phyloP scores from a whole-genome alignment of 305 asterid genomes.

The Rubia tinctorum region DNA sequence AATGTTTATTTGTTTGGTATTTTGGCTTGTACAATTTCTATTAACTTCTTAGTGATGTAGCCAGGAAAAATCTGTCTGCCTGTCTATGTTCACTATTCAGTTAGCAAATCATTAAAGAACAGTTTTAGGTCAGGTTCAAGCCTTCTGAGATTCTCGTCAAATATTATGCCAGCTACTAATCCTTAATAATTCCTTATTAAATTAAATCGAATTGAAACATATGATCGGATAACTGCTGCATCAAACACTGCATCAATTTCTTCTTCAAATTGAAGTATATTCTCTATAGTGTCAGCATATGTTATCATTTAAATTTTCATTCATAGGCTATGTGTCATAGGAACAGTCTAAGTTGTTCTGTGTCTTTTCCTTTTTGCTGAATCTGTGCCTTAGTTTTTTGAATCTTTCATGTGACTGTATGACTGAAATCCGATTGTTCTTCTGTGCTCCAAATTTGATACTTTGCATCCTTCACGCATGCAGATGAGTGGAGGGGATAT shows the following conservation, averaged over 20 bases:
- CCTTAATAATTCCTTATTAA: background rate
- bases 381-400: background rate
- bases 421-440: background rate
- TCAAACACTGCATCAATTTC: background rate
- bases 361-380: conserved; percentile 2
- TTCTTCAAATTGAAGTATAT: background rate
- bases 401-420: background rate
- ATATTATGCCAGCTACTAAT: background rate
- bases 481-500: conserved; percentile 64
- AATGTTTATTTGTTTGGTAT: background rate
- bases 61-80: background rate
- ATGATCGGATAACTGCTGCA: background rate
- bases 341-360: background rate
- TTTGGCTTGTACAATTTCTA: background rate
- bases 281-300: background rate
- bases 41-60: background rate
- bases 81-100: background rate
- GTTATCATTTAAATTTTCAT: background rate
- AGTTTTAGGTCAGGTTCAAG: background rate
- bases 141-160: background rate
- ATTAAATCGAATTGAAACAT: background rate
- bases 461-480: conserved; percentile 3
- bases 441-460: background rate
- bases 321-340: background rate
- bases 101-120: background rate